Base-by-base conservation (phyloP, 2,329 filamentous ascomycete species). In the Cercospora berteroae region DNA sequence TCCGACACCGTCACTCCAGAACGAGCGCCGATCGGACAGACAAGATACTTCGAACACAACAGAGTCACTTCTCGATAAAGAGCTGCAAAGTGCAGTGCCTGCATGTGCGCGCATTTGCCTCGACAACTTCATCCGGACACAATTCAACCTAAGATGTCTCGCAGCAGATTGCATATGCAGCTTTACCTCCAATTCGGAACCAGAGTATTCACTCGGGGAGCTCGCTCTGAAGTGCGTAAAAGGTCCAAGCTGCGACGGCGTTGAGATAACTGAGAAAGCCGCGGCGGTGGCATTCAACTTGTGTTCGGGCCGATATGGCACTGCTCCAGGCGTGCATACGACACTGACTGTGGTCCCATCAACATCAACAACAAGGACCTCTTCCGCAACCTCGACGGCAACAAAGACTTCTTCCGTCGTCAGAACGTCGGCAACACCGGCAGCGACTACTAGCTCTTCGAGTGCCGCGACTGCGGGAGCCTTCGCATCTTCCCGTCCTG, bases 81-180 rank as follows among this genome's bases (percentile, higher is more conserved):
- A 69, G 31, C 52, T 76, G 5, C 72, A 73, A 50, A 55, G 60
- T 33, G 62, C 66, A 9, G 68, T 78, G 12, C 75, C 76, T 20
- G 39, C 48, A 6, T 79, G 77, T 60, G 77, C 77, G 4, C 70
- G 74, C 29, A 31, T 70, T 23, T 79, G 77, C 60, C 63, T 78
- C 2, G 64, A 65, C 6, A 64, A 68, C 13, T 74, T 73, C 42
- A 71, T 77, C 39, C 50, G 58, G 16, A 58, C 73, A 36, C 62
- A 71, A 27, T 77, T 69, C 27, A 57, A 56, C 36, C 27, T 10
- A n/a, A 20, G 6, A 13, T 64, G 61, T 58, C 31, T 31, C 16
- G 52, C 20, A n/a, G 52, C 29, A 33, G 20, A 36, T 10, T 64
- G 61, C 50, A 56, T 64, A 31, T 64, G 61, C 27, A 20, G 29